phyloP scores from a whole-genome alignment of 2,329 filamentous ascomycete genomes.

The Zalaria sp. region DNA sequence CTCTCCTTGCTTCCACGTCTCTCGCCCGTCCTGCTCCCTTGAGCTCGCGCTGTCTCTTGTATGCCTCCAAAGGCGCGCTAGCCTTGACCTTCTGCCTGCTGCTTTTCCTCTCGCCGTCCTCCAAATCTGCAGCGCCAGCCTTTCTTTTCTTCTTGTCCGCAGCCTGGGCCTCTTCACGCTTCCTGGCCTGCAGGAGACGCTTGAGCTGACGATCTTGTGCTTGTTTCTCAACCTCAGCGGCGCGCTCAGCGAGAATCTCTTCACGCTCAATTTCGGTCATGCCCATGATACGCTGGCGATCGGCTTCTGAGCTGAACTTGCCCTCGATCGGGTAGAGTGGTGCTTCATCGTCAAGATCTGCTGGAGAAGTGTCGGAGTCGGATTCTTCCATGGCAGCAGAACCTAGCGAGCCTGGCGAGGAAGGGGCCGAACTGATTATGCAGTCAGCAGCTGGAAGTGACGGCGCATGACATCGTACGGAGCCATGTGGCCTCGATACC shows the following conservation, averaged over 20 bases:
- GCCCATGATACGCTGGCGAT: constrained; percentile 53
- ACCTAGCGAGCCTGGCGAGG: constrained; percentile 59
- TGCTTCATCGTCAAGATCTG: constrained; percentile 40
- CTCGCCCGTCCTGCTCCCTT: constrained; percentile 38
- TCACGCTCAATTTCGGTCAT: constrained; percentile 88
- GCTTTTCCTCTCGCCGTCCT: constrained; percentile 62
- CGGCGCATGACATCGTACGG: not conserved
- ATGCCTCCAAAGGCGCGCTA: constrained; percentile 62
- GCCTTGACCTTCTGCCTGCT: constrained; percentile 38
- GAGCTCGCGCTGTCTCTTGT: constrained; percentile 46
- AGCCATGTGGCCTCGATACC: too few species aligned
- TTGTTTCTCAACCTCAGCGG: constrained; percentile 66
- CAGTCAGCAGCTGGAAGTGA: constrained; percentile 2
- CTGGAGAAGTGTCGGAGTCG: constrained; percentile 46
- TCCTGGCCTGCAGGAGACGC: constrained; percentile 56
- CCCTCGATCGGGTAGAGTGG: constrained; percentile 76
- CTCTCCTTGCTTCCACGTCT: constrained; percentile 23
- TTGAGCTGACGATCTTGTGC: constrained; percentile 72
- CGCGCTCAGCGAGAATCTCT: constrained; percentile 75
- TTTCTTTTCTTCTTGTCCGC: constrained; percentile 53
- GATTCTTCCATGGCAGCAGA: constrained; percentile 87
- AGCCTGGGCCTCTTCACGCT: constrained; percentile 42
- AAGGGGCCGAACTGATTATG: constrained; percentile 51
- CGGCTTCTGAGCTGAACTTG: constrained; percentile 48
- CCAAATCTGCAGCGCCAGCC: constrained; percentile 61